Evolutionary conservation across 129 eudicot species (phyloP).

Genomic region (Lactuca sativa): DNA sequence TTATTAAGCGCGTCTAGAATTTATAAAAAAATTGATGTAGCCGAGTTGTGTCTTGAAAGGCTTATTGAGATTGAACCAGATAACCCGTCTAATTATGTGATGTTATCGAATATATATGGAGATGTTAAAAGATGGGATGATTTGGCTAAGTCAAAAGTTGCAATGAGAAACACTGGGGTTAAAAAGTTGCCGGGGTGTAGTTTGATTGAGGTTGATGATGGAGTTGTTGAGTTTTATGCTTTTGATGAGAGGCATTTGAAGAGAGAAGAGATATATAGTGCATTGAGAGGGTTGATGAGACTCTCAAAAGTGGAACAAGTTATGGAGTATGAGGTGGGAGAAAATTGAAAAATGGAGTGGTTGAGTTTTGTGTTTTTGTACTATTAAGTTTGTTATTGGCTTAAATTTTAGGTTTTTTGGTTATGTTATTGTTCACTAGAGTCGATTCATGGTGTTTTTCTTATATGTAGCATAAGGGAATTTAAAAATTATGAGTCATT

Average conservation of each 20-base stretch:
- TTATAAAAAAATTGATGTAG: constrained; percentile 56
- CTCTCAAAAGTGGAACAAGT: constrained; percentile 26
- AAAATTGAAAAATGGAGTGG: not conserved
- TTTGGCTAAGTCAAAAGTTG: constrained; percentile 60
- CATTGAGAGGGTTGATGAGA: constrained; percentile 52
- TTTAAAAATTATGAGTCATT: no score
- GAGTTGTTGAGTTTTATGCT: constrained; percentile 56
- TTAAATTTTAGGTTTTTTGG: not conserved
- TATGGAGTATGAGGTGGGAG: constrained; percentile 18
- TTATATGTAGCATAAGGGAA: no score
- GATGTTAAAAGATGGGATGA: constrained; percentile 65
- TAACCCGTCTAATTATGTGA: constrained; percentile 70
- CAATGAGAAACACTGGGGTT: constrained; percentile 66
- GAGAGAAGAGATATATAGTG: constrained; percentile 47
- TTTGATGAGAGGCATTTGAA: constrained; percentile 66
- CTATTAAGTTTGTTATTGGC: constrained; percentile 2
- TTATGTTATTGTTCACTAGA: not conserved
- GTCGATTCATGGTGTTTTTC: not conserved
- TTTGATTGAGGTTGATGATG: constrained; percentile 56
- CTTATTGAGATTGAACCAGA: constrained; percentile 63
- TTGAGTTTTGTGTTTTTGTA: not conserved
- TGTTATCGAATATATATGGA: constrained; percentile 68
- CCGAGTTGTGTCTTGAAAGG: constrained; percentile 61
- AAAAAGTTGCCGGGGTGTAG: constrained; percentile 71
- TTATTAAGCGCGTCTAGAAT: constrained; percentile 65